phyloP scores from a whole-genome alignment of 768 basidiomycete genomes.

The Lentinula sp. region DNA sequence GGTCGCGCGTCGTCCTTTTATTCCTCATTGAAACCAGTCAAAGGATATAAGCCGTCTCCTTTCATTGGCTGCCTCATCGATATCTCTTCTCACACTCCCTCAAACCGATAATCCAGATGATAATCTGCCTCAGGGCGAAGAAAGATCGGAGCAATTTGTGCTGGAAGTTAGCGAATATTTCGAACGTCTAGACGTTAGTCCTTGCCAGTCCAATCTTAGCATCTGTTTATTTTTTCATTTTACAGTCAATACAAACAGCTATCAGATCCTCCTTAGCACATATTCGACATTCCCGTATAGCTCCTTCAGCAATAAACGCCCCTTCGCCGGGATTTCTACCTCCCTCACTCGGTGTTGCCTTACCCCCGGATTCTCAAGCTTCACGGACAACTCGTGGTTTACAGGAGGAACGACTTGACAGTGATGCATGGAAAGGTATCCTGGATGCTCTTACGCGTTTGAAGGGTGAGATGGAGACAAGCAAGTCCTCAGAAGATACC shows the following conservation, averaged over 20 bases:
- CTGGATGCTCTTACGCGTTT: constrained; percentile 60
- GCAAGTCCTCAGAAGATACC: background rate
- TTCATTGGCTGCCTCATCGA: constrained; percentile 69
- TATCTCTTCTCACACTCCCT: constrained; percentile 75
- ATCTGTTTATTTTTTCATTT: background rate
- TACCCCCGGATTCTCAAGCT: constrained; percentile 39
- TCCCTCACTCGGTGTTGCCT: constrained; percentile 71
- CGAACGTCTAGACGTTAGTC: constrained; percentile 66
- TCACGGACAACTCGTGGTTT: constrained; percentile 48
- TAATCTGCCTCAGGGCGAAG: constrained; percentile 70
- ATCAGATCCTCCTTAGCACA: constrained; percentile 78
- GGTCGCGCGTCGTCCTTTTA: background rate
- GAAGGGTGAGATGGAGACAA: constrained; percentile 33
- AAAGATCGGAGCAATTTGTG: constrained; percentile 81
- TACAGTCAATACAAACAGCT: constrained; percentile 66
- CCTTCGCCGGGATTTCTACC: constrained; percentile 69
- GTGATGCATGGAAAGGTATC: constrained; percentile 75
- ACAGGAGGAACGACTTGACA: constrained; percentile 71
- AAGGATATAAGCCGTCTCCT: constrained; percentile 78
- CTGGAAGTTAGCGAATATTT: constrained; percentile 84
- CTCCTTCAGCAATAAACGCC: constrained; percentile 83
- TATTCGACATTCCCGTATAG: constrained; percentile 75
- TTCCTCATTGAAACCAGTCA: background rate
- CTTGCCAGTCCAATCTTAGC: constrained; percentile 13
- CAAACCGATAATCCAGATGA: constrained; percentile 71